Evolutionary conservation across 495 filamentous ascomycete genomes (phyloP), one percentile per base, ranked within the genome.

Genomic region (Bacidia gigantensis): DNA sequence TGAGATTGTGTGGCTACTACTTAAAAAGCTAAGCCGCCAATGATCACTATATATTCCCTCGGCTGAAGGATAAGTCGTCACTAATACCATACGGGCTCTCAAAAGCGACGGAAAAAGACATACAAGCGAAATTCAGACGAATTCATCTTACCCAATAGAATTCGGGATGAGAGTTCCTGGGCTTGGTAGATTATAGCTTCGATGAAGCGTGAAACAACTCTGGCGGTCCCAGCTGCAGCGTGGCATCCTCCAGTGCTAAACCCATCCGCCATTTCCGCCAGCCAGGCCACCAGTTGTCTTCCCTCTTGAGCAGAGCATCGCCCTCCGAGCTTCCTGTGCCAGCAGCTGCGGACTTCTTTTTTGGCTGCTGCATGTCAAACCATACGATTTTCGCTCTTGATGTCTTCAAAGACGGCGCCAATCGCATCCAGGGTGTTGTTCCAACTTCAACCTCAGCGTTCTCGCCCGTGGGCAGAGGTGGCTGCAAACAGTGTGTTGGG

Each of bases 231-330:
- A 76, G 60, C 12, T 61, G 55, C 21, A 72, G 51, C n/a, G 57
- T 57, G 0, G 67, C 64, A 26, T 72, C 64, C 41, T 71, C 63
- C 60, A 74, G 57, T 62, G 64, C 64, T 2, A 73, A 26, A 1
- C 67, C 71, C 2, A 76, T 25, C 26, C 58, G 59, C 71, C 72
- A 74, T 44, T 68, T 63, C 29, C 62, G 56, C 25, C 72, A 42
- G n/a, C 62, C 67, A 17, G 72, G 73, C 67, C 64, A 76, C 56
- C 69, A 73, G 52, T 69, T 69, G 23, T 65, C 60, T 2, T 55
- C 58, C 49, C 60, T 60, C 25, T 3, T 12, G 26, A 46, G 39
- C 40, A 50, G 18, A 18, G 20, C 26, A 9, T 53, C 50, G 18
- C 46, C 51, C 50, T 54, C 59, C 14, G 12, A 17, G 17, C 5